phyloP scores from a whole-genome alignment of 2,329 filamentous ascomycete genomes.

The Alternaria ventricosa region DNA sequence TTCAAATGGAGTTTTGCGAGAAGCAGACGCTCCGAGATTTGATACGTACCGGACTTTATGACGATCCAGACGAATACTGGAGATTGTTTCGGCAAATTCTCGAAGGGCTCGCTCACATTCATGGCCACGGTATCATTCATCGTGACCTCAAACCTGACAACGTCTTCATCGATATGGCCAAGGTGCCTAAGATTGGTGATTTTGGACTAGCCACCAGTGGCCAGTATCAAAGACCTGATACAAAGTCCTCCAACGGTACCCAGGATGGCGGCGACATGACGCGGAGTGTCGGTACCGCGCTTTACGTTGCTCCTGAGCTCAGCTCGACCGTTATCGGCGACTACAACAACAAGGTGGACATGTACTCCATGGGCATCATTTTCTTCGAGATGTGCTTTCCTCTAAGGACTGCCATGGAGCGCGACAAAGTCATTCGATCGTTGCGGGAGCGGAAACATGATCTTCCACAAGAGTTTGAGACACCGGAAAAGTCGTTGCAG shows the following conservation, averaged over 20 bases:
- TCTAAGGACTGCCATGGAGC: constrained; percentile 68
- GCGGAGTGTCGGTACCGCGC: constrained; percentile 74
- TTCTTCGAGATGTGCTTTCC: constrained; percentile 95
- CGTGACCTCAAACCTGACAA: constrained; percentile 97
- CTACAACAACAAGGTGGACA: constrained; percentile 96
- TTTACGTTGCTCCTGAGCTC: constrained; percentile 93
- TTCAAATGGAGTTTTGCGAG: constrained; percentile 99
- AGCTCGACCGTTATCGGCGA: constrained; percentile 74
- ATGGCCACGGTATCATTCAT: constrained; percentile 89
- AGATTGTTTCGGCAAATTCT: constrained; percentile 88
- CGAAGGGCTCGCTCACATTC: constrained; percentile 88
- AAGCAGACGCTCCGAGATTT: constrained; percentile 89
- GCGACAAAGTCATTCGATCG: constrained; percentile 69
- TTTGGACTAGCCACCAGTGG: constrained; percentile 93
- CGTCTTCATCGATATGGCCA: constrained; percentile 89
- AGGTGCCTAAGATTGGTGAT: constrained; percentile 94
- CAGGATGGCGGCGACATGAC: constrained; percentile 68
- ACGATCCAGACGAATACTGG: constrained; percentile 82
- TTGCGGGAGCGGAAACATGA: constrained; percentile 71
- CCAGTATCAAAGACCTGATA: constrained; percentile 70
- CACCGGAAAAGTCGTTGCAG: constrained; percentile 71
- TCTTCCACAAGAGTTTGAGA: constrained; percentile 76
- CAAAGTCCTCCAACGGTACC: constrained; percentile 45
- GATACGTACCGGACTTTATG: constrained; percentile 76
- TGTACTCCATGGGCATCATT: constrained; percentile 97